These are phyloP conservation scores for Blastomyces percursus DNA, from an alignment of 2,329 filamentous ascomycete genomes.

Conservation along the genomic window DNA sequence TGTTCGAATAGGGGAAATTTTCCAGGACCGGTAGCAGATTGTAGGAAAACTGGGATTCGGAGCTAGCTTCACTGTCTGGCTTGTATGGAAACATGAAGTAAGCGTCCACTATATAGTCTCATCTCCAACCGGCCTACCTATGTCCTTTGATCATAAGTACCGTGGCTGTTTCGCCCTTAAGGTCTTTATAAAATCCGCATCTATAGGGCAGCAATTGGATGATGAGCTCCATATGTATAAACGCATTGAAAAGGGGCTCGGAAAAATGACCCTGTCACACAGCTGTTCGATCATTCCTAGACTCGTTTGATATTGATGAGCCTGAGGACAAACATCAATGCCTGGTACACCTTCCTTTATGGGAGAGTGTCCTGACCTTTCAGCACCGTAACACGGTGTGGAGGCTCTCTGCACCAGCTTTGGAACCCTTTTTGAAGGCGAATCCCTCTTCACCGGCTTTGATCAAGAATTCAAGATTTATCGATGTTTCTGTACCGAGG, in stretches of 20 bases:
- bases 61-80: conserved; percentile 27
- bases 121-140: too few relatives aligned
- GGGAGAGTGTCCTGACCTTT: conserved; percentile 33
- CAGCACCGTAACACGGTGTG: too few relatives aligned
- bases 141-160: too few relatives aligned
- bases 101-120: too few relatives aligned
- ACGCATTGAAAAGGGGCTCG: conserved; percentile 21
- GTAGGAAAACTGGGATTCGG: conserved; percentile 30
- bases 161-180: too few relatives aligned
- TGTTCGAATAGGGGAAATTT: conserved; percentile 22
- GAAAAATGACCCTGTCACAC: conserved; percentile 19
- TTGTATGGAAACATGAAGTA: conserved; percentile 27
- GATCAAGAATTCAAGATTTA: conserved; percentile 27
- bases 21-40: conserved; percentile 25
- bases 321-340: conserved; percentile 25
- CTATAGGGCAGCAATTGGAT: too few relatives aligned
- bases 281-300: conserved; percentile 23
- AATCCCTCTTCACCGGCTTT: conserved; percentile 34
- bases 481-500: too few relatives aligned
- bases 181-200: too few relatives aligned
- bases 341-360: conserved; percentile 34
- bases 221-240: too few relatives aligned
- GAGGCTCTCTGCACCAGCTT: conserved; percentile 23
- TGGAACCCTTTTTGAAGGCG: conserved; percentile 43
- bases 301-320: conserved; percentile 26